Conservation (phyloP, 306 rosid species). For the Oemleria cerasiformis region DNA sequence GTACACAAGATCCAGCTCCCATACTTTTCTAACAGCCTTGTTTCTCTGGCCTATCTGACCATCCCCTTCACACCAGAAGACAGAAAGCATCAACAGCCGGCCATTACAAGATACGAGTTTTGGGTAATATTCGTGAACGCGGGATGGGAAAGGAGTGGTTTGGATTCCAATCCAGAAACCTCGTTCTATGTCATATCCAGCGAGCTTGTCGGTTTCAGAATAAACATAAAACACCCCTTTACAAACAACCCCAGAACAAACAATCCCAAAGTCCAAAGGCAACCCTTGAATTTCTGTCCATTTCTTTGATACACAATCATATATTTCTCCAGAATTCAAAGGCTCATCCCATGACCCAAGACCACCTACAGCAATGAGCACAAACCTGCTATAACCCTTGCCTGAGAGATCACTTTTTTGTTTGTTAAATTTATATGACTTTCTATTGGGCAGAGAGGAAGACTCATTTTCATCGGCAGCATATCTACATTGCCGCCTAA, state of each 20-base stretch:
- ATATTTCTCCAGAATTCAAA: slow-evolving; percentile 88
- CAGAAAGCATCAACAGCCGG: slow-evolving; percentile 76
- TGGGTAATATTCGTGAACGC: slow-evolving; percentile 86
- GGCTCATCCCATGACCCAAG: slow-evolving; percentile 98
- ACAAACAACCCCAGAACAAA: slow-evolving; percentile 85
- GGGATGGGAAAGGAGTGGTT: slow-evolving; percentile 68
- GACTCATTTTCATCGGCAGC: slow-evolving; percentile 55
- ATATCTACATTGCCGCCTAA: slow-evolving; percentile 72
- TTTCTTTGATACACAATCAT: slow-evolving; percentile 76
- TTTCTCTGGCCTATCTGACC: slow-evolving; percentile 90
- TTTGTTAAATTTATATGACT: slow-evolving; percentile 64
- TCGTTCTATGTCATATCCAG: slow-evolving; percentile 79
- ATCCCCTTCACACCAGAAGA: slow-evolving; percentile 99
- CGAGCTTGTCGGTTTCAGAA: slow-evolving; percentile 87
- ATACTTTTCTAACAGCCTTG: slow-evolving; percentile 92
- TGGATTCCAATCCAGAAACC: slow-evolving; percentile 81
- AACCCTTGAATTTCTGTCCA: slow-evolving; percentile 86
- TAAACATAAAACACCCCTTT: slow-evolving; percentile 82
- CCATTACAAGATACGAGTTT: slow-evolving; percentile 72
- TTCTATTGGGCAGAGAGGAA: slow-evolving; percentile 50
- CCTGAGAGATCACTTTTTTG: slow-evolving; percentile 65
- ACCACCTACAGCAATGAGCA: slow-evolving; percentile 89
- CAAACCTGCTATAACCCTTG: slow-evolving; percentile 60
- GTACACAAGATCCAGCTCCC: slow-evolving; percentile 89
- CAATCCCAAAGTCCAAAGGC: slow-evolving; percentile 74